Evolutionary conservation across 352 stramenopile species (phyloP), one percentile per base, ranked within the genome.

Genomic region (Phytophthora idaei): DNA sequence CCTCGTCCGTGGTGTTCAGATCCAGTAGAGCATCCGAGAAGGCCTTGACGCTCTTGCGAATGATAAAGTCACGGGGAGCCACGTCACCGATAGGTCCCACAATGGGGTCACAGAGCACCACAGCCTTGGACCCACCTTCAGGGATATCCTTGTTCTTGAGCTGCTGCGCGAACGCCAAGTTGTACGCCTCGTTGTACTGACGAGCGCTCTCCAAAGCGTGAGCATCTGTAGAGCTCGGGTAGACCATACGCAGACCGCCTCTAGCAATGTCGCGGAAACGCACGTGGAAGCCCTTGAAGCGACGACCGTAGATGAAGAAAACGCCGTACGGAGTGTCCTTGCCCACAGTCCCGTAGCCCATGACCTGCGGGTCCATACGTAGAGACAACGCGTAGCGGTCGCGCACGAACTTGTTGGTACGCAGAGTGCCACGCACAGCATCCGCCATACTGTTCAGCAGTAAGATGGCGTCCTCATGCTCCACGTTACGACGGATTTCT

Each of bases 41-140:
- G 14, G 95, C 97, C 81, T 99, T 99, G 53, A 99, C 96, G 48
- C 87, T 95, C 87, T 99, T 99, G 62, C 96, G 89, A 67, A 99
- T 94, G 61, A 94, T 94, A 51, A 92, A 96, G 60, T 96, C 86
- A 25, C 87, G 85, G 25, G 86, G 81, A 8, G 86, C 86, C 54
- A 96, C 72, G 61, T 94, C 85, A 10, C 83, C 88, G 9, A 92
- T 64, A 12, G 83, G 80, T 11, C 85, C 85, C 10, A 90, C 81
- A 34, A 90, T 88, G 21, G 82, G 82, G 56, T 95, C 86, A 21
- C 88, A 90, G 5, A 94, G 72, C 51, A 95, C 81, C 15, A 94
- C 86, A 25, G 84, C 87, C 77, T 95, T 94, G 49, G 85, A 95
- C 34, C 87, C 86, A 39, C 85, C 85, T 64, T 95, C 87, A 1